Conservation (phyloP, 2,329 filamentous ascomycete species). For the Colletotrichum salicis region DNA sequence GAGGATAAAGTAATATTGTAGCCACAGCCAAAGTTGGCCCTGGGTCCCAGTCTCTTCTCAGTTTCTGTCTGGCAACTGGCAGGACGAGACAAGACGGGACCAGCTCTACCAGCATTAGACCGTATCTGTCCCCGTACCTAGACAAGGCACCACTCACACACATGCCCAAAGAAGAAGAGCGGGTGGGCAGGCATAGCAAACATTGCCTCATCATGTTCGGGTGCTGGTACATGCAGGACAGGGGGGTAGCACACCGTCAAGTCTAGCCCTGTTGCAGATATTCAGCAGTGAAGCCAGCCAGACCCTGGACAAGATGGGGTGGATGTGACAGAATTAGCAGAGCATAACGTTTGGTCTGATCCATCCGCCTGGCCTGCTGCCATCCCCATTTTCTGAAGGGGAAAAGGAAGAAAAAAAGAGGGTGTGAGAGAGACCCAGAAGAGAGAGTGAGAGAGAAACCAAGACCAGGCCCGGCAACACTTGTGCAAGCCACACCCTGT, state of each 20-base stretch:
- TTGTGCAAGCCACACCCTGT: conserved; percentile 34
- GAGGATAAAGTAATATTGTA: conserved; percentile 43
- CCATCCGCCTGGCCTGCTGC: conserved; percentile 44
- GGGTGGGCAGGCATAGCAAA: conserved; percentile 32
- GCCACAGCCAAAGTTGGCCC: conserved; percentile 35
- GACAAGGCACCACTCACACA: conserved; percentile 14
- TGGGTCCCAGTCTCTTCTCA: background rate
- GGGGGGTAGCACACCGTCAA: conserved; percentile 48
- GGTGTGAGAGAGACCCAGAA: conserved; percentile 15
- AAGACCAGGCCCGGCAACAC: conserved; percentile 28
- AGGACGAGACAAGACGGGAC: conserved; percentile 31
- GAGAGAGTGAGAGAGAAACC: conserved; percentile 32
- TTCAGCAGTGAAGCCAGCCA: conserved; percentile 35
- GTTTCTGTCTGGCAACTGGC: conserved; percentile 21
- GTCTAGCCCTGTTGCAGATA: conserved; percentile 55
- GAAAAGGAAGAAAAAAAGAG: background rate
- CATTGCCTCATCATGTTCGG: conserved; percentile 38
- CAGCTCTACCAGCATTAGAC: conserved; percentile 1
- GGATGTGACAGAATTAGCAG: conserved; percentile 48
- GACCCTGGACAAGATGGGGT: conserved; percentile 44
- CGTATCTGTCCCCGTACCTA: conserved; percentile 15
- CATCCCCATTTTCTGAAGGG: conserved; percentile 36
- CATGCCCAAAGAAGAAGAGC: conserved; percentile 18
- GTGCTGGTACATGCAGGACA: conserved; percentile 45
- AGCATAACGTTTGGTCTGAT: conserved; percentile 48